These are phyloP conservation scores for Aspergillus heteromorphus DNA, from an alignment of 495 filamentous ascomycete genomes.

Conservation along the genomic window DNA sequence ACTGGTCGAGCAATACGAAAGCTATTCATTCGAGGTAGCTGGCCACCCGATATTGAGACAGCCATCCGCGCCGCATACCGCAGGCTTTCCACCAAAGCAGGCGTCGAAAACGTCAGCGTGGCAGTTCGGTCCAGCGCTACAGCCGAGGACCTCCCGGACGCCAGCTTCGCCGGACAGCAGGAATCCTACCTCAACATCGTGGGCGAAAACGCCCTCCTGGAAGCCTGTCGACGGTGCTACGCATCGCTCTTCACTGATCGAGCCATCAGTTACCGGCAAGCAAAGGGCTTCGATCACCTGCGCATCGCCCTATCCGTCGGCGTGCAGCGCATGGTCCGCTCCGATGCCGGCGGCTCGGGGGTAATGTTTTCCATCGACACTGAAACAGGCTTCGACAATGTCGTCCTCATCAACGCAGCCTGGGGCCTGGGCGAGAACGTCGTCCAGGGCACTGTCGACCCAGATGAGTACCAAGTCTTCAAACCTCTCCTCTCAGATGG, in stretches of 20 bases:
- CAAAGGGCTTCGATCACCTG: constrained; percentile 29
- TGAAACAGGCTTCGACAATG: constrained; percentile 30
- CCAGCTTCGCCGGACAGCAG: constrained; percentile 34
- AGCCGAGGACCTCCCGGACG: constrained; percentile 34
- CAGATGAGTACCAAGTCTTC: constrained; percentile 36
- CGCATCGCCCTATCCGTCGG: constrained; percentile 29
- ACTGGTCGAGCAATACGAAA: constrained; percentile 17
- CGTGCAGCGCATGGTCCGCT: constrained; percentile 34
- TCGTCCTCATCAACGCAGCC: constrained; percentile 32
- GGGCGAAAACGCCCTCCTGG: constrained; percentile 13
- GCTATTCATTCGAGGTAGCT: constrained; percentile 18
- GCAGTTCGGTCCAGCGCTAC: constrained; percentile 35
- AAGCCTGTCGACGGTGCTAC: constrained; percentile 28
- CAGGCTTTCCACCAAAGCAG: not conserved
- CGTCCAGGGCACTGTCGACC: constrained; percentile 32
- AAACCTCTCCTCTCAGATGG: constrained; percentile 16
- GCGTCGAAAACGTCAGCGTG: constrained; percentile 26
- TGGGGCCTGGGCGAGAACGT: constrained; percentile 36
- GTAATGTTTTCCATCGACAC: constrained; percentile 37
- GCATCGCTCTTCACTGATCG: constrained; percentile 34
- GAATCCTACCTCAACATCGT: constrained; percentile 28
- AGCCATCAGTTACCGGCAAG: constrained; percentile 30
- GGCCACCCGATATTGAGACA: not conserved
- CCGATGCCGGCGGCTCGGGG: constrained; percentile 26
- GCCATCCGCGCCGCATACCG: constrained; percentile 8